phyloP scores from a whole-genome alignment of 2,329 filamentous ascomycete genomes.

The Trichoderma afroharzianum region DNA sequence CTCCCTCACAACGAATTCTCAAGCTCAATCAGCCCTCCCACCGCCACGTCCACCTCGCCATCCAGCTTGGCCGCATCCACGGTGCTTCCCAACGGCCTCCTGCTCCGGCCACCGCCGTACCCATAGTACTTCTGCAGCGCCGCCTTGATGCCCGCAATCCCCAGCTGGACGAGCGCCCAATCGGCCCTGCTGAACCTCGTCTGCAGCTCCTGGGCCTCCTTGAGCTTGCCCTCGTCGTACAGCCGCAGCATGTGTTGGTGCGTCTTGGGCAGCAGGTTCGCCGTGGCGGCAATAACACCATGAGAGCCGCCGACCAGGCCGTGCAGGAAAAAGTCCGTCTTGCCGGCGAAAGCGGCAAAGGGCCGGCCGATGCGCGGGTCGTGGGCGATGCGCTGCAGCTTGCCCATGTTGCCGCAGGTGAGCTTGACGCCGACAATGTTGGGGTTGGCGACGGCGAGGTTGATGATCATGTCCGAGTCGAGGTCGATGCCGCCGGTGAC shows the following conservation, averaged over 20 bases:
- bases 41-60: conserved; percentile 21
- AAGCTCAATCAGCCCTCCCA: conserved; percentile 23
- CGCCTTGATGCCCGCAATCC: conserved; percentile 29
- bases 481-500: conserved; percentile 60
- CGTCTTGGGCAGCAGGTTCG: conserved; percentile 38
- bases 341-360: conserved; percentile 37
- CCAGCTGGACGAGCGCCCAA: conserved; percentile 30
- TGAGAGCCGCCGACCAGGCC: conserved; percentile 38
- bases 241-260: conserved; percentile 35
- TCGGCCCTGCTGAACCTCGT: conserved; percentile 29
- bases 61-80: conserved; percentile 23
- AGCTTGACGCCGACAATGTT: conserved; percentile 64
- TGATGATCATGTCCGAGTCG: conserved; percentile 55
- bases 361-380: conserved; percentile 28
- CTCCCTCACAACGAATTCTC: conserved; percentile 21
- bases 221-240: conserved; percentile 31
- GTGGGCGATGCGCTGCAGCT: conserved; percentile 50
- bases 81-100: conserved; percentile 25
- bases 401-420: conserved; percentile 64
- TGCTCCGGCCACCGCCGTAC: conserved; percentile 23
- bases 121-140: conserved; percentile 22
- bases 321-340: conserved; percentile 41
- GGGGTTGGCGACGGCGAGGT: conserved; percentile 45
- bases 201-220: conserved; percentile 36
- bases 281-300: conserved; percentile 40